A percentile compares a stretch with the other conserved stretches of the same genome.
Conservation (phyloP, 2,329 filamentous ascomycete species). For the Macrophomina tecta region DNA sequence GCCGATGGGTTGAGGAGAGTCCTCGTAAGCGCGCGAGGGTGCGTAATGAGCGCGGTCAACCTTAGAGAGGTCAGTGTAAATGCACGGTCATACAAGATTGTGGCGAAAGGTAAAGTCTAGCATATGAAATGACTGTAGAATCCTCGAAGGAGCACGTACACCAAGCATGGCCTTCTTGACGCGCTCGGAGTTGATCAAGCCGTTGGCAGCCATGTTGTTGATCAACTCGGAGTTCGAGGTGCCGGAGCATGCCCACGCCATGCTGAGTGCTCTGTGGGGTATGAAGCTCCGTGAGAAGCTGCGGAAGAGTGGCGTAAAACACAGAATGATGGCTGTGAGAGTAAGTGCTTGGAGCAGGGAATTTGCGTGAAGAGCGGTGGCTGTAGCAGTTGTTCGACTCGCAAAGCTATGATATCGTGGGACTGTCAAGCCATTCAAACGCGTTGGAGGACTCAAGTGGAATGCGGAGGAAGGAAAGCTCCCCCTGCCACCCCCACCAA, state of each 20-base stretch:
- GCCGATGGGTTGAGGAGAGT: conserved; percentile 73
- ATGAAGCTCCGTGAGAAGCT: conserved; percentile 6
- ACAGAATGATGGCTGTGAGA: conserved; percentile 7
- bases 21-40: conserved; percentile 72
- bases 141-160: conserved; percentile 51
- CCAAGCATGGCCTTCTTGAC: conserved; percentile 82
- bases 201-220: conserved; percentile 74
- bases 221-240: conserved; percentile 75
- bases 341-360: not conserved
- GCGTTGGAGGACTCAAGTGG: not conserved
- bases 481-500: conserved; percentile 16
- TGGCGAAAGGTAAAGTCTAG: not conserved
- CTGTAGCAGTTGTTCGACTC: not conserved
- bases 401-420: not conserved
- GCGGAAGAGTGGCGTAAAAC: conserved; percentile 9
- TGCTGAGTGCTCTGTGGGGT: conserved; percentile 49
- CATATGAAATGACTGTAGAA: not conserved
- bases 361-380: not conserved
- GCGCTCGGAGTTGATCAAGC: conserved; percentile 72
- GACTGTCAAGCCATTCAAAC: not conserved
- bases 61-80: conserved; percentile 48
- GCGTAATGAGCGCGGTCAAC: conserved; percentile 90
- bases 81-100: not conserved
- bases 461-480: conserved; percentile 10
- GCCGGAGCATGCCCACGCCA: conserved; percentile 92